These are phyloP conservation scores for Starmerella lactis-condensi DNA, from an alignment of 805 yeast genomes.

Conservation along the genomic window DNA sequence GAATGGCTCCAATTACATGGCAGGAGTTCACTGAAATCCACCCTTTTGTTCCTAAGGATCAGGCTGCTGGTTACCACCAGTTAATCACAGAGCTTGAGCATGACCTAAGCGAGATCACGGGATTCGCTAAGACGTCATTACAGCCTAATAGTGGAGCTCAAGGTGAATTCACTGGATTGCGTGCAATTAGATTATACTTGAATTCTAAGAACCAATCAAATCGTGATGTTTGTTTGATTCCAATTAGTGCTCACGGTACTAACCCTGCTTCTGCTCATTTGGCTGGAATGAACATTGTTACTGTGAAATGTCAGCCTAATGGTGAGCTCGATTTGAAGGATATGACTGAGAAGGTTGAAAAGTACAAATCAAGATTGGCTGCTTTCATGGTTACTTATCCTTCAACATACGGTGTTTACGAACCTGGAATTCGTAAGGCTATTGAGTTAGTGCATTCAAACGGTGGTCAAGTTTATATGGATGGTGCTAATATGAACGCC, in stretches of 20 bases:
- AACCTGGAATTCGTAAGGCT: slow-evolving; percentile 73
- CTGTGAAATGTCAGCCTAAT: slow-evolving; percentile 67
- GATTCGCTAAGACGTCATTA: slow-evolving; percentile 72
- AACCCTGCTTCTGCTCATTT: slow-evolving; percentile 97
- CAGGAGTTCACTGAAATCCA: slow-evolving; percentile 79
- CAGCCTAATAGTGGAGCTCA: slow-evolving; percentile 99
- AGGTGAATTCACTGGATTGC: slow-evolving; percentile 89
- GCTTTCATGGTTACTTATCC: slow-evolving; percentile 96
- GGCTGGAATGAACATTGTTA: slow-evolving; percentile 86
- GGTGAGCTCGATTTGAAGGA: slow-evolving; percentile 79
- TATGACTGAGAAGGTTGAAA: slow-evolving; percentile 49
- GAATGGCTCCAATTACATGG: slow-evolving; percentile 87
- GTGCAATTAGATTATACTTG: slow-evolving; percentile 65
- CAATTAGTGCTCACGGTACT: slow-evolving; percentile 96
- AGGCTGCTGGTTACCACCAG: slow-evolving; percentile 72
- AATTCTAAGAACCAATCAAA: slow-evolving; percentile 48
- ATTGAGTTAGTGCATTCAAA: slow-evolving; percentile 64
- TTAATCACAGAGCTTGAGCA: slow-evolving; percentile 57
- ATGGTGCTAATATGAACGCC: slow-evolving; percentile 99
- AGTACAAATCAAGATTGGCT: slow-evolving; percentile 54
- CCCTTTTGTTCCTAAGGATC: slow-evolving; percentile 81
- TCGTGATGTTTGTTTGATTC: slow-evolving; percentile 79
- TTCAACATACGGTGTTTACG: slow-evolving; percentile 90
- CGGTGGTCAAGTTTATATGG: slow-evolving; percentile 94
- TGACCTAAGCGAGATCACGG: slow-evolving; percentile 82